These are phyloP conservation scores for Linum trigynum DNA, from an alignment of 345 rosid species.

Conservation along the genomic window DNA sequence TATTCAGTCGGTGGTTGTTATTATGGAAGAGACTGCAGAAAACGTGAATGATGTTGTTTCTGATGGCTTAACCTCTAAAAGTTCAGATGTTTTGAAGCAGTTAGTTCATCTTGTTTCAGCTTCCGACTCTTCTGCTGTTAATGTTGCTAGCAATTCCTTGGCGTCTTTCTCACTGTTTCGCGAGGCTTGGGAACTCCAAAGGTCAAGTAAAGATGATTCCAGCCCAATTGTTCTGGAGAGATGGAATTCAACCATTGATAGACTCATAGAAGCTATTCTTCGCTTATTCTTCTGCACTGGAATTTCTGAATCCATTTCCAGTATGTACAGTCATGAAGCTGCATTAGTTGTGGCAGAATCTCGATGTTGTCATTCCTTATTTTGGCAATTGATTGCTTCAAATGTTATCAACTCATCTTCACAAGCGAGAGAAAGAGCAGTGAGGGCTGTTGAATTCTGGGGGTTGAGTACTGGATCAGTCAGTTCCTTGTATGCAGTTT, in stretches of 20 bases:
- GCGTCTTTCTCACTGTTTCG: constrained; percentile 50
- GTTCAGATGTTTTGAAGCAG: constrained; percentile 32
- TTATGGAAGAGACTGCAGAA: constrained; percentile 84
- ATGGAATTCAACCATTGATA: constrained; percentile 51
- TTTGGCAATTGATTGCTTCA: constrained; percentile 79
- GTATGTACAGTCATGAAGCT: constrained; percentile 48
- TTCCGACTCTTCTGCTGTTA: constrained; percentile 42
- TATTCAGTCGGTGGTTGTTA: constrained; percentile 83
- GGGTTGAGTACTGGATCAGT: constrained; percentile 75
- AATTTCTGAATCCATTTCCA: constrained; percentile 75
- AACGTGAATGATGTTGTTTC: constrained; percentile 49
- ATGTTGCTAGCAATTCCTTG: constrained; percentile 56
- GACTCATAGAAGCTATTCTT: constrained; percentile 69
- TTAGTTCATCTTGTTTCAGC: constrained; percentile 43
- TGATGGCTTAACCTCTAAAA: constrained; percentile 32
- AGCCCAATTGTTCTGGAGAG: constrained; percentile 29
- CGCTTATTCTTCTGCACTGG: constrained; percentile 86
- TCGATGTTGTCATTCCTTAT: constrained; percentile 41
- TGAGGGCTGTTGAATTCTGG: constrained; percentile 82
- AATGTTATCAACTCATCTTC: constrained; percentile 51
- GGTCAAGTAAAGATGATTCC: constrained; percentile 23
- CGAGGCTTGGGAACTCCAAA: constrained; percentile 28
- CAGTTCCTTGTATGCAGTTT: constrained; percentile 66
- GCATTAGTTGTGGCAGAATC: constrained; percentile 55
- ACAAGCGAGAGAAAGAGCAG: constrained; percentile 67